A percentile compares a stretch with the other conserved stretches of the same genome.
phyloP scores from a whole-genome alignment of 495 filamentous ascomycete genomes.

The Aspergillus panamensis region DNA sequence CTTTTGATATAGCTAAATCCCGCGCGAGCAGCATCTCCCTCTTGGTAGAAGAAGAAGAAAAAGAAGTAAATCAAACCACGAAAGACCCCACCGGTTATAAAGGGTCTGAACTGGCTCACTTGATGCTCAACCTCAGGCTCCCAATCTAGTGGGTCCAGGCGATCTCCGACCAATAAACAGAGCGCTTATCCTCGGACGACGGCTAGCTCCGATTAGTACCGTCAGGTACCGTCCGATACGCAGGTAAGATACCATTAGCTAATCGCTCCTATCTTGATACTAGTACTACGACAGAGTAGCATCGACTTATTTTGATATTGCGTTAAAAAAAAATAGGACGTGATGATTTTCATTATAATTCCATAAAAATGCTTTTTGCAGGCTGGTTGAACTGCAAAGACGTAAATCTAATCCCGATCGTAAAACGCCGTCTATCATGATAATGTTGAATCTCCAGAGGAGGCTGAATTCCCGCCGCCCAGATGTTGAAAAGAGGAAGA shows the following conservation, averaged over 20 bases:
- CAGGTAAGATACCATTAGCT: constrained; percentile 9
- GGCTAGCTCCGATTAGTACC: constrained; percentile 14
- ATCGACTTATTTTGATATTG: no score
- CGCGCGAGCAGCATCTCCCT: neutral
- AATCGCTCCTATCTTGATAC: neutral
- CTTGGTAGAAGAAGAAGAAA: neutral
- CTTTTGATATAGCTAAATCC: neutral
- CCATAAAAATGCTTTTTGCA: neutral
- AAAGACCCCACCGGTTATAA: neutral
- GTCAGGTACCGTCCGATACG: neutral
- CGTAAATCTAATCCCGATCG: constrained; percentile 10
- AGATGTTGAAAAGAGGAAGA: constrained; percentile 18
- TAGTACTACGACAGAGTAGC: neutral
- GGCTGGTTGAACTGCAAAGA: constrained; percentile 15
- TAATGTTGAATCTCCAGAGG: constrained; percentile 24
- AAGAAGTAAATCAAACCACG: neutral
- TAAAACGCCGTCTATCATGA: constrained; percentile 21
- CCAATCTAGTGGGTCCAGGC: constrained; percentile 1
- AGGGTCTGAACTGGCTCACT: neutral
- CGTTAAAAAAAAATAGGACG: no score
- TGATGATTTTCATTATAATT: neutral
- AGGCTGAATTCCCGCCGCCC: constrained; percentile 6
- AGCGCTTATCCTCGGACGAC: constrained; percentile 20
- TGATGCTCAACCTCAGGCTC: neutral
- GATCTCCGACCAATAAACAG: constrained; percentile 3